Conservation (phyloP, 176 grass and related monocot genomes). For the Hsuehochloa calcarea region DNA sequence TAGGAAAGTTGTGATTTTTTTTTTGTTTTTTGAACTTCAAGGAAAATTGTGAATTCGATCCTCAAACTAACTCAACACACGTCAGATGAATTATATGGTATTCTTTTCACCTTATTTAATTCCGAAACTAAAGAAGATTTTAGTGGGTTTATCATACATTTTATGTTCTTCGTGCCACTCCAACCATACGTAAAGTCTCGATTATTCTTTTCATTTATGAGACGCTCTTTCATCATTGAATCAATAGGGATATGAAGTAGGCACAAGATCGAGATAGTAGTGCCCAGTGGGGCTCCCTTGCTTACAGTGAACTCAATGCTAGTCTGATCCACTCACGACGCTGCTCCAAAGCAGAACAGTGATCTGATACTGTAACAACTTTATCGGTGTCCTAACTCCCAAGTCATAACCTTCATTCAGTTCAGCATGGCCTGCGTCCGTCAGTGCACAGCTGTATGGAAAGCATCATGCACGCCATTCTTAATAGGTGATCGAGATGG, state of each 20-base stretch:
- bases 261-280: not conserved
- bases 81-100: not conserved
- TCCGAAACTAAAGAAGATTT: not conserved
- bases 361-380: not conserved
- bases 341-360: not conserved
- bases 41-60: not conserved
- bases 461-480: not conserved
- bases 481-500: not conserved
- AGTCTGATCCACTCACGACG: not conserved
- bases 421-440: not conserved
- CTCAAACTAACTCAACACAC: not conserved
- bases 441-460: not conserved
- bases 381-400: not conserved
- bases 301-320: slow-evolving; percentile 3
- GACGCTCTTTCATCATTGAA: not conserved
- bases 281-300: not conserved
- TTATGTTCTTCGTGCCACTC: not conserved
- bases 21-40: no score
- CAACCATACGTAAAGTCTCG: not conserved
- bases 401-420: not conserved
- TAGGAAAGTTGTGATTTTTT: no score
- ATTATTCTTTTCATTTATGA: not conserved
- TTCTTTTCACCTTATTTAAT: not conserved
- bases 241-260: not conserved
- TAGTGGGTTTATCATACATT: not conserved